Conservation (phyloP, 2,329 filamentous ascomycete species). For the Monosporascus cannonballus region DNA sequence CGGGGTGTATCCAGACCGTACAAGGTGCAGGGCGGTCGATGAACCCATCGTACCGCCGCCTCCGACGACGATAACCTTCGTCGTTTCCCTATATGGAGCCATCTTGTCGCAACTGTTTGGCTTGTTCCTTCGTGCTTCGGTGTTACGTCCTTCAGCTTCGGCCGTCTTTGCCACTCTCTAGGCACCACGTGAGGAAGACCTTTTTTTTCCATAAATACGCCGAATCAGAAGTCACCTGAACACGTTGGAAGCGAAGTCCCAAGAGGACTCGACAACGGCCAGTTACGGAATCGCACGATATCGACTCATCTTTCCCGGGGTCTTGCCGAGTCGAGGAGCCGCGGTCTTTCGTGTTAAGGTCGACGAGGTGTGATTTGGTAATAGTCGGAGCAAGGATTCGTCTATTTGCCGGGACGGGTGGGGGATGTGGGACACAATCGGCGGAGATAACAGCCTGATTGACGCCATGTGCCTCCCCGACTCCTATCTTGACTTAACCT, state of each 20-base stretch:
- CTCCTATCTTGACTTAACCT: no score
- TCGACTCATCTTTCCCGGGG: not conserved
- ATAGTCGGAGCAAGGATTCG: constrained; percentile 3
- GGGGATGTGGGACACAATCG: constrained; percentile 1
- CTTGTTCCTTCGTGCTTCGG: not conserved
- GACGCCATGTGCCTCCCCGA: no score
- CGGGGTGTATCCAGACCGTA: constrained; percentile 34
- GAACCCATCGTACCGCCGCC: constrained; percentile 41
- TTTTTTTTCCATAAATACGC: constrained; percentile 3
- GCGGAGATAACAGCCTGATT: no score
- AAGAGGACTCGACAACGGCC: not conserved
- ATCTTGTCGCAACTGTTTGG: constrained; percentile 9
- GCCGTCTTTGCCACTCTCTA: no score
- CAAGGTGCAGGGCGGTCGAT: constrained; percentile 40
- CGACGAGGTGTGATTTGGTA: constrained; percentile 6
- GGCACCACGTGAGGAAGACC: no score
- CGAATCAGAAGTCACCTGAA: not conserved
- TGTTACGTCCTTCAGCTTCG: no score
- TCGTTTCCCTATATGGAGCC: constrained; percentile 15
- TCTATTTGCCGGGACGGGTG: constrained; percentile 7
- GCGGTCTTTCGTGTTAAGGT: not conserved
- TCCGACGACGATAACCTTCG: constrained; percentile 35
- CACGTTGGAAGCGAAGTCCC: constrained; percentile 3
- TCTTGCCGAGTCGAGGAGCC: not conserved
- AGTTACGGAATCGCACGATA: constrained; percentile 6